phyloP scores from a whole-genome alignment of 2,329 filamentous ascomycete genomes.

The Botrytis fabae region DNA sequence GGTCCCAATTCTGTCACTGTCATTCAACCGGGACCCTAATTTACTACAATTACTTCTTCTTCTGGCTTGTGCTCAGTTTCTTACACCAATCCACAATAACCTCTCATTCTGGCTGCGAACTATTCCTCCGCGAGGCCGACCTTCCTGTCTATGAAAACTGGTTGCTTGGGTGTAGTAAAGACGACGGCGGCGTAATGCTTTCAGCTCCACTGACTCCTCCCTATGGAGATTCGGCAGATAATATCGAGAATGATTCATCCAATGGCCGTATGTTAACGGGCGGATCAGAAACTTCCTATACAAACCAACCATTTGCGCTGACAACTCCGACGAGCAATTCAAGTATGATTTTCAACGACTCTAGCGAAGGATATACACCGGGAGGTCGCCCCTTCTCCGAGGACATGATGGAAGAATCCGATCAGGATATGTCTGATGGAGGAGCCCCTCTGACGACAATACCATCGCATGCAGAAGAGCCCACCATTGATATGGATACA shows the following conservation, averaged over 20 bases:
- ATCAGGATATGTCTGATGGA: conserved; percentile 39
- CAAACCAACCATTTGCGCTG: conserved; percentile 12
- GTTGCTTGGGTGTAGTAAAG: conserved; percentile 27
- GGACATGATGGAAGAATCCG: conserved; percentile 31
- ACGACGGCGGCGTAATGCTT: conserved; percentile 31
- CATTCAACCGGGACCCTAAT: conserved; percentile 9
- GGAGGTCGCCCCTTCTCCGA: conserved; percentile 24
- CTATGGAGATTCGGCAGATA: conserved; percentile 31
- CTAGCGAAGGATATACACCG: conserved; percentile 25
- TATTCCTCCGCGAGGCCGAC: not conserved
- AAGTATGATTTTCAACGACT: conserved; percentile 27
- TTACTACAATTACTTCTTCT: conserved; percentile 5
- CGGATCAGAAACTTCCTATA: conserved; percentile 7
- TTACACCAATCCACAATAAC: not conserved
- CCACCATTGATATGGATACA: conserved; percentile 34
- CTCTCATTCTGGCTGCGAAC: not conserved
- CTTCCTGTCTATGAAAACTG: conserved; percentile 24
- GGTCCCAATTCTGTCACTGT: conserved; percentile 4
- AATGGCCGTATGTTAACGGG: conserved; percentile 24
- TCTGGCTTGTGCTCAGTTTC: not conserved
- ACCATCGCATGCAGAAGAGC: conserved; percentile 29
- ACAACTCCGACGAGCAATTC: conserved; percentile 28
- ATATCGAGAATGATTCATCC: conserved; percentile 22
- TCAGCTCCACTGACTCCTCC: conserved; percentile 34
- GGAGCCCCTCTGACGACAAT: conserved; percentile 33